Evolutionary conservation across 2,329 filamentous ascomycete species (phyloP).

Genomic region (Fusarium pseudocircinatum): DNA sequence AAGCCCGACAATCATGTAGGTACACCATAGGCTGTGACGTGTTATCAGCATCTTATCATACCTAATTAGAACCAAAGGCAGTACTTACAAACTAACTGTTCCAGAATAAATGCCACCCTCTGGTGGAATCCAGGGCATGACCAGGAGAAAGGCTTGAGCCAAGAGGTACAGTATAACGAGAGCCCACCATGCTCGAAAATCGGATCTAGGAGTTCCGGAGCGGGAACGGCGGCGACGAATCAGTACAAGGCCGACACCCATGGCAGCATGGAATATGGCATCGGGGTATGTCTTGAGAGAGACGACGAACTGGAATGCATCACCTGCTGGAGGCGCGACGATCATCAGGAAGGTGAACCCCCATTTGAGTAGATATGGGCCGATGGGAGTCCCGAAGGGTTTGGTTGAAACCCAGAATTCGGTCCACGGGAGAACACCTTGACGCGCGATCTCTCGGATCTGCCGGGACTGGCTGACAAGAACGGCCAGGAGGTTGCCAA

Average conservation of each 20-base stretch:
- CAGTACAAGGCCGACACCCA: conserved; percentile 66
- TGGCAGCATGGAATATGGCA: conserved; percentile 65
- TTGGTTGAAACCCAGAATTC: conserved; percentile 69
- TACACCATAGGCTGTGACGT: conserved; percentile 50
- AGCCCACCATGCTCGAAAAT: conserved; percentile 68
- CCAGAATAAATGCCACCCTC: conserved; percentile 66
- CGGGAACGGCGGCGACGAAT: conserved; percentile 64
- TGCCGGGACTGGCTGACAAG: conserved; percentile 64
- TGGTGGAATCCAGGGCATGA: conserved; percentile 79
- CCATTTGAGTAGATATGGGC: conserved; percentile 68
- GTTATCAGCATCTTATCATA: neutral
- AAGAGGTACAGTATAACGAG: conserved; percentile 68
- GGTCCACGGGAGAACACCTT: conserved; percentile 68
- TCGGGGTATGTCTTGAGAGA: conserved; percentile 68
- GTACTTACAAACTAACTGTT: conserved; percentile 70
- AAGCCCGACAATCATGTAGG: conserved; percentile 19
- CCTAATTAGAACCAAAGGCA: neutral
- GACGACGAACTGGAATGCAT: conserved; percentile 68
- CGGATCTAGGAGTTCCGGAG: conserved; percentile 56
- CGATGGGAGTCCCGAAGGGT: conserved; percentile 71
- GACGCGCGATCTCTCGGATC: conserved; percentile 68
- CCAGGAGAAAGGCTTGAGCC: conserved; percentile 68
- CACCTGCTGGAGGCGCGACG: conserved; percentile 67
- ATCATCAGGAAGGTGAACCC: conserved; percentile 67
- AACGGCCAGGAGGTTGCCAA: conserved; percentile 67